phyloP scores from a whole-genome alignment of 2,329 filamentous ascomycete species.

The Macroventuria anomochaeta region DNA sequence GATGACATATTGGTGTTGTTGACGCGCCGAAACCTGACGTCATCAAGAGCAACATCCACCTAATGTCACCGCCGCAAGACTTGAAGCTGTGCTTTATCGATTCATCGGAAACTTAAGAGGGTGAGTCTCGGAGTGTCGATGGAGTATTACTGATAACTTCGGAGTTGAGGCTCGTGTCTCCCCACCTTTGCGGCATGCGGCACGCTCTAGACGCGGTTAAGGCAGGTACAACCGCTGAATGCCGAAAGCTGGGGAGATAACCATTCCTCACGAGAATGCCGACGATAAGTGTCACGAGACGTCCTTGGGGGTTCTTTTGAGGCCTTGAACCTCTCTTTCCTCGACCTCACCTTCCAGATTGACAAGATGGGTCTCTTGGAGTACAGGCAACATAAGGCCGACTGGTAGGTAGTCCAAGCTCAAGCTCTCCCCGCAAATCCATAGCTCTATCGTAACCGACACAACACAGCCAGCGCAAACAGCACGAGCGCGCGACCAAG shows the following conservation, averaged over 20 bases:
- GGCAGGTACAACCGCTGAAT: slow-evolving; percentile 18
- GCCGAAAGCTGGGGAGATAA: slow-evolving; percentile 18
- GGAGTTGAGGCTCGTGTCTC: slow-evolving; percentile 13
- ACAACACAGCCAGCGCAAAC: slow-evolving; percentile 72
- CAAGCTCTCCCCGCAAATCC: slow-evolving; percentile 13
- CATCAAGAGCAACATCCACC: no score
- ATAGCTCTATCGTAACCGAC: background rate
- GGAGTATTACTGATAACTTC: background rate
- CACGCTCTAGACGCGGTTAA: slow-evolving; percentile 17
- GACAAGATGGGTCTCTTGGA: slow-evolving; percentile 63
- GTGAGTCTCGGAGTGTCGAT: background rate
- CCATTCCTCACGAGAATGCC: slow-evolving; percentile 16
- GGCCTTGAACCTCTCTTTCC: slow-evolving; percentile 1
- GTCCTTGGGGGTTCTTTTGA: background rate
- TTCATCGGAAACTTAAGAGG: no score
- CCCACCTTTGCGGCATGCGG: slow-evolving; percentile 8
- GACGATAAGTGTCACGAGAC: slow-evolving; percentile 20
- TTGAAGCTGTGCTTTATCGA: no score
- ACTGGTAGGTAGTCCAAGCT: slow-evolving; percentile 64
- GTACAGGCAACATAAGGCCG: slow-evolving; percentile 73
- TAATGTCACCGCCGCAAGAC: no score
- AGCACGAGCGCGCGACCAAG: slow-evolving; percentile 73
- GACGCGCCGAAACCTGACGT: no score
- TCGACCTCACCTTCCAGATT: background rate
- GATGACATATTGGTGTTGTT: no score